Percentiles rank a stretch among this genome's conserved stretches.
phyloP scores from a whole-genome alignment of 2,329 filamentous ascomycete genomes.

The Amylocarpus encephaloides region DNA sequence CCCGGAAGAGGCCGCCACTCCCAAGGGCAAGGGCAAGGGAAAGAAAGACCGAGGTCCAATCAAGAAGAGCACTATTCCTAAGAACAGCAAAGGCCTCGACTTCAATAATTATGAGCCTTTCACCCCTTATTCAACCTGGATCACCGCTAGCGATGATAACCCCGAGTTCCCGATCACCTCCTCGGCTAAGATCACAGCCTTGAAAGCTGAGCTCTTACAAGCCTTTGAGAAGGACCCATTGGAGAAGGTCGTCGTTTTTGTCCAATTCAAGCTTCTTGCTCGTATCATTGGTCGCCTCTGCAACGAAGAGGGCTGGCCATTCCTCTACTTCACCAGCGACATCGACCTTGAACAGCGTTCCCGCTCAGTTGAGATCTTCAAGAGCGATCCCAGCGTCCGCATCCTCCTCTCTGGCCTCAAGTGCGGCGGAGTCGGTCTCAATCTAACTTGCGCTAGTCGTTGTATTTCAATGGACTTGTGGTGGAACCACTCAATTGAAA shows the following conservation, averaged over 20 bases:
- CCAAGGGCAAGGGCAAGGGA: not conserved
- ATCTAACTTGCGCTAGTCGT: constrained; percentile 49
- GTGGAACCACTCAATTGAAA: constrained; percentile 40
- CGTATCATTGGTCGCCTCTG: constrained; percentile 46
- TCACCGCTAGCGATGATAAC: constrained; percentile 20
- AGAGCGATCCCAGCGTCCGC: constrained; percentile 31
- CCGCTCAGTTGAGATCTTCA: constrained; percentile 42
- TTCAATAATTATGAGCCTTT: constrained; percentile 22
- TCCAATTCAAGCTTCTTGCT: constrained; percentile 50
- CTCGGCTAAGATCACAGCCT: constrained; percentile 35
- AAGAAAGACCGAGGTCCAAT: not conserved
- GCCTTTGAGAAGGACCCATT: constrained; percentile 38
- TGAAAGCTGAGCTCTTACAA: constrained; percentile 32
- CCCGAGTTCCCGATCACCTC: constrained; percentile 29
- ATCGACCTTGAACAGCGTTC: constrained; percentile 40
- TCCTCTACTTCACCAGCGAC: constrained; percentile 39
- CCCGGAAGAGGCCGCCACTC: not conserved
- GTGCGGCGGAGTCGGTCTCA: constrained; percentile 48
- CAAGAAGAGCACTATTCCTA: constrained; percentile 1
- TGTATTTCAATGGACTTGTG: constrained; percentile 36
- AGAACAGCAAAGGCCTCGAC: constrained; percentile 22
- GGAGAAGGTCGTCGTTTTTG: constrained; percentile 51
- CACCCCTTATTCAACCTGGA: constrained; percentile 20
- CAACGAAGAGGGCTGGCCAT: constrained; percentile 41
- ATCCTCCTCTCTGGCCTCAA: constrained; percentile 51